Evolutionary conservation across 2,329 filamentous ascomycete species (phyloP).

Genomic region (Colletotrichum agaves): DNA sequence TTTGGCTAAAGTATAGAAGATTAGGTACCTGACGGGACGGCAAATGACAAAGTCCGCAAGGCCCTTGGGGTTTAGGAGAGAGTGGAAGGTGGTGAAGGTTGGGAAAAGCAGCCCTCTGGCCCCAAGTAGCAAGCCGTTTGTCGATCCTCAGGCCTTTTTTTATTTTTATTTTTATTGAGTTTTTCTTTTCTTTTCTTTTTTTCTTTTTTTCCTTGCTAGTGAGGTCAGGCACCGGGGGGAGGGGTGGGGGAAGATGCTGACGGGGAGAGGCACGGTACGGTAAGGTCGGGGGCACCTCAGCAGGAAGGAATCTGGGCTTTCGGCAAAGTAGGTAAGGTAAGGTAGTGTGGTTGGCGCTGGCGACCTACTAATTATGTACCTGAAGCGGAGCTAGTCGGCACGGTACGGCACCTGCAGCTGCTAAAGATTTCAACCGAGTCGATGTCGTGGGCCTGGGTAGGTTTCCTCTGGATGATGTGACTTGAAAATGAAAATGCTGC

Average conservation of each 20-base stretch:
- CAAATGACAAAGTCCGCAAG: neutral
- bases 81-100: neutral
- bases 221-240: neutral
- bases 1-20: neutral
- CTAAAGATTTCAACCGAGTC: constrained; percentile 1
- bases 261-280: neutral
- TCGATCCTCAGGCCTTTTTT: constrained; percentile 9
- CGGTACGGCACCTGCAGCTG: constrained; percentile 3
- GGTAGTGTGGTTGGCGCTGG: too few species aligned
- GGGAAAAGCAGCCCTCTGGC: neutral
- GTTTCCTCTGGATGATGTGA: neutral
- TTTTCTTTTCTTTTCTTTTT: neutral
- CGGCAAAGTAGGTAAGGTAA: neutral
- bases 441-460: neutral
- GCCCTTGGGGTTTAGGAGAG: neutral
- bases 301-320: neutral
- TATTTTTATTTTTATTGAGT: neutral
- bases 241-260: too few species aligned
- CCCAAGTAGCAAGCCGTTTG: neutral
- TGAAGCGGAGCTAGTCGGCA: neutral
- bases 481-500: too few species aligned
- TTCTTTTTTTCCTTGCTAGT: neutral
- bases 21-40: constrained; percentile 4
- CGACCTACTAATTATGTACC: too few species aligned
- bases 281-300: neutral